These are phyloP conservation scores for Cutaneotrichosporon sp. DNA, from an alignment of 1,284 basidiomycete species.

Conservation along the genomic window DNA sequence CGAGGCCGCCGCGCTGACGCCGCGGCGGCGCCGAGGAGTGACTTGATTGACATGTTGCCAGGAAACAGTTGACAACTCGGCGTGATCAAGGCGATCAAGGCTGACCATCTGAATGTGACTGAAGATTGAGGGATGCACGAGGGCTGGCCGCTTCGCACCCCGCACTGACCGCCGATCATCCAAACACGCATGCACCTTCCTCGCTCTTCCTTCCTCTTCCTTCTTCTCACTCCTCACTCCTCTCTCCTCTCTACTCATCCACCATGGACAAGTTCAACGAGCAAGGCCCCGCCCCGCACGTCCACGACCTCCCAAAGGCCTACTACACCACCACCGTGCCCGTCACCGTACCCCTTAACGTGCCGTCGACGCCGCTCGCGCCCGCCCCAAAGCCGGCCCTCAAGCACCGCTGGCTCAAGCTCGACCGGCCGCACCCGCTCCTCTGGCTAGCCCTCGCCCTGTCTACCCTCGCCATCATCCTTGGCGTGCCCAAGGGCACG, in stretches of 20 bases:
- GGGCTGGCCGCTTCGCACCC: slow-evolving; percentile 6
- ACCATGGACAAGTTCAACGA: background rate
- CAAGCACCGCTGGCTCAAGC: background rate
- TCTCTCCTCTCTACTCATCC: background rate
- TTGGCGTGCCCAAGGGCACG: slow-evolving; percentile 46
- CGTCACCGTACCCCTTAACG: slow-evolving; percentile 1
- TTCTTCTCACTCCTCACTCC: background rate
- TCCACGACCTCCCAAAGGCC: background rate
- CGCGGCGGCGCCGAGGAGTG: too few species aligned
- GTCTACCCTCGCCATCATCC: slow-evolving; percentile 38
- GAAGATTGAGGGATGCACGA: background rate
- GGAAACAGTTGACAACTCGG: background rate
- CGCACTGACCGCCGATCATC: slow-evolving; percentile 1
- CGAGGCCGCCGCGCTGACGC: background rate
- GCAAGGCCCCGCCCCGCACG: background rate
- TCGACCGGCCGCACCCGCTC: slow-evolving; percentile 40
- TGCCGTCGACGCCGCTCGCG: background rate
- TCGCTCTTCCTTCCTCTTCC: background rate
- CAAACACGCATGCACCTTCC: slow-evolving; percentile 1
- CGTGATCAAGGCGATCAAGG: slow-evolving; percentile 3
- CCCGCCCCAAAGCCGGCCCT: background rate
- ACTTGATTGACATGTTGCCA: too few species aligned
- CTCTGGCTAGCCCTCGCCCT: slow-evolving; percentile 43
- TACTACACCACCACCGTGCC: slow-evolving; percentile 7
- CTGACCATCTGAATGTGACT: too few species aligned